A percentile compares a stretch with the other conserved stretches of the same genome.
Conservation (phyloP, 352 stramenopile species). For the Globisporangium polare region DNA sequence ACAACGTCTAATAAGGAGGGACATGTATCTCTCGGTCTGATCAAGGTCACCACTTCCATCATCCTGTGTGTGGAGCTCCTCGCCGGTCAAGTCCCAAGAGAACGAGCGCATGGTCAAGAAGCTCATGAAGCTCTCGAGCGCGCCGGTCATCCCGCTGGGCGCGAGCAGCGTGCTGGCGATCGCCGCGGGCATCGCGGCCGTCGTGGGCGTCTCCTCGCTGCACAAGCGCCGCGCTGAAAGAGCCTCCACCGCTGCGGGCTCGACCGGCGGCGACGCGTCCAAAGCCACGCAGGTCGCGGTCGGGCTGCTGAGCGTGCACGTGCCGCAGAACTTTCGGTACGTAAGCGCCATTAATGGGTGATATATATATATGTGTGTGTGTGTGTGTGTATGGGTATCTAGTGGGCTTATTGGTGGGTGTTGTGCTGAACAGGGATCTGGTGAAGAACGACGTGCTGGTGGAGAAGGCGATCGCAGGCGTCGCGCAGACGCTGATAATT, state of each 20-base stretch:
- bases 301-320: conserved; percentile 45
- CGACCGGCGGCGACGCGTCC: neutral
- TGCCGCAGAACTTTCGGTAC: conserved; percentile 54
- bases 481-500: conserved; percentile 47
- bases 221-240: conserved; percentile 27
- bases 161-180: conserved; percentile 37
- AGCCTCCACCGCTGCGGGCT: neutral
- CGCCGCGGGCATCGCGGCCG: conserved; percentile 29
- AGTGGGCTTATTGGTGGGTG: neutral
- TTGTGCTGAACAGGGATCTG: conserved; percentile 25
- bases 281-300: conserved; percentile 27
- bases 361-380: neutral
- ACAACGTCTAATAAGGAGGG: too few relatives aligned
- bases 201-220: conserved; percentile 44
- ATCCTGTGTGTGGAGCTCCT: neutral
- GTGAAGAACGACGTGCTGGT: conserved; percentile 77
- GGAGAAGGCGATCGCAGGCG: conserved; percentile 48
- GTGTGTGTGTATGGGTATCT: neutral
- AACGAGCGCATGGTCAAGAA: conserved; percentile 34
- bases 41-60: neutral
- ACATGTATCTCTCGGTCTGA: too few relatives aligned
- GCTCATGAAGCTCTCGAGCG: conserved; percentile 33
- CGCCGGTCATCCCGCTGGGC: conserved; percentile 26
- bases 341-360: too few relatives aligned
- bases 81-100: neutral